Percentiles rank a stretch among this genome's conserved stretches.
Conservation (phyloP, 306 rosid species). For the Sicyos baderoa region DNA sequence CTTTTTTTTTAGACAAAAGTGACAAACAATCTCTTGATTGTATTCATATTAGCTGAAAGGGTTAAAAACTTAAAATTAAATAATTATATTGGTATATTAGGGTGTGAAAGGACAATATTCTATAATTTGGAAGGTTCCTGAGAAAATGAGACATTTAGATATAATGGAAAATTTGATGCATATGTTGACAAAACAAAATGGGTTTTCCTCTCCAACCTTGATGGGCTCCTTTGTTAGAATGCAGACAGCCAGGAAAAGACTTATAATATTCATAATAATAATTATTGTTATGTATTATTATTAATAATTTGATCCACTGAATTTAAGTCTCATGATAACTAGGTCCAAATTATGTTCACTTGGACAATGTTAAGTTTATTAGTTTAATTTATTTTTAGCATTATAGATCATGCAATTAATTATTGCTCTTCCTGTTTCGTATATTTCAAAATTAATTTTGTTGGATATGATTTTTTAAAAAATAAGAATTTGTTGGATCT, state of each 20-base stretch:
- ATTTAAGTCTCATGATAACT: no score
- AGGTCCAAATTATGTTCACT: no score
- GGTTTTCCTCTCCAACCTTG: neutral
- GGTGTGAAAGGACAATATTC: conserved; percentile 4
- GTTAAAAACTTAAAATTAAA: neutral
- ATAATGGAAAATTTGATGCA: neutral
- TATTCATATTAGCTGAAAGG: neutral
- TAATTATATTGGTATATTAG: neutral
- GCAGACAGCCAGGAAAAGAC: neutral
- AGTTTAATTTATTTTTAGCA: neutral
- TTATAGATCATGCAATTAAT: neutral
- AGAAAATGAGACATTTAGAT: conserved; percentile 13
- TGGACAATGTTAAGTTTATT: no score
- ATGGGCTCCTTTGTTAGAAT: conserved; percentile 13
- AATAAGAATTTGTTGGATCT: no score
- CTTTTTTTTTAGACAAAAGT: no score
- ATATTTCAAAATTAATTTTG: neutral
- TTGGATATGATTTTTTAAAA: no score
- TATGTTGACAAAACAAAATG: neutral
- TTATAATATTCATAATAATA: neutral
- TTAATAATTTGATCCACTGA: no score
- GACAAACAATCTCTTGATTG: no score
- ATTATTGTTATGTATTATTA: no score
- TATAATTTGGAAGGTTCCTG: neutral
- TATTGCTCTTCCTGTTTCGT: neutral